Evolutionary conservation across 495 filamentous ascomycete species (phyloP), one percentile per base, ranked within the genome.

Genomic region (Hypoxylon trugodes): DNA sequence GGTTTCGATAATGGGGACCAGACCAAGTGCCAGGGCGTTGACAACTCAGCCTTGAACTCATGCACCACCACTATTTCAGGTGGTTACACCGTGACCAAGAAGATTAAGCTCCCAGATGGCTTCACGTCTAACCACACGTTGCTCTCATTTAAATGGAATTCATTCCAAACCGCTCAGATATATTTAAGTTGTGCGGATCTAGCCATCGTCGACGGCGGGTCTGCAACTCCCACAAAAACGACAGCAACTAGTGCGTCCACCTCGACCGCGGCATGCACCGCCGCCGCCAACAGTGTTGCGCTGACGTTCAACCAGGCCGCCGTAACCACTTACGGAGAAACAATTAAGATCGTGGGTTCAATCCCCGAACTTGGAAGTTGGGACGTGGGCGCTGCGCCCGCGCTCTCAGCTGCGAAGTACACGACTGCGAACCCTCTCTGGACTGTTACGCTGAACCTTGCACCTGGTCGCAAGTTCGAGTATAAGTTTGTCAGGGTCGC

Each of bases 401-500:
- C 80, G 1, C 65, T 87, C 24, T 77, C 71, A 9, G 78, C 84
- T 1, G 66, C 62, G 24, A 22, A 74, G 15, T 87, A 87, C 57
- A 82, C 82, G 5, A 50, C 53, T 6, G 72, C 63, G 13, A 74
- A 83, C 45, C 77, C 78, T 8, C 36, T 84, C 21, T 87, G 84
- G 85, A 79, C 53, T 46, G 74, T 68, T 2, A 82, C 78, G 7
- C 26, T 69, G 28, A 33, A 62, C 2, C 46, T 87, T 10, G 70
- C 80, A 0, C 76, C 80, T 0, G 84, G 84, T 2, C 73, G 71
- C 12, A 65, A 51, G 6, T 78, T 89, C 38, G 61, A 87, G 69
- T 88, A 88, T 59, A 89, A 89, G 71, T 89, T 81, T 54, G 81
- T 88, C 49, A 80, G 79, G 9, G 73, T 83, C 24, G 73, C 74